Base-by-base conservation (phyloP, 495 filamentous ascomycete species). In the Penicillium pancosmium region DNA sequence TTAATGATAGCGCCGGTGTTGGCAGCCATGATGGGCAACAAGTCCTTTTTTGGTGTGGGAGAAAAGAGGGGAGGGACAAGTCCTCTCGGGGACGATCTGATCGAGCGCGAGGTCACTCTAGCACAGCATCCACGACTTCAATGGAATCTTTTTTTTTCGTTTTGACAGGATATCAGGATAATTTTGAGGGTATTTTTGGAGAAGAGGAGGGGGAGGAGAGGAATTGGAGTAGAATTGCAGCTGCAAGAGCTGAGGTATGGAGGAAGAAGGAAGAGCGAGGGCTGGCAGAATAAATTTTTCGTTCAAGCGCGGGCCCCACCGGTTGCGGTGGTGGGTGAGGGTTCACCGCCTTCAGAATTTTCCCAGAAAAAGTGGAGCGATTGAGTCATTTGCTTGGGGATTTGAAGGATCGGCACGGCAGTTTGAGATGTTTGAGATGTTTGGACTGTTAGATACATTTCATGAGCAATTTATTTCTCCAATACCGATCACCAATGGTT, bases 21-120 rank as follows among this genome's bases (percentile, higher is more conserved):
- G 44, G 68, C 57, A 43, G 68, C 69, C 71, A 75, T 71, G 41
- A 67, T 68, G 50, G 71, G 66, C 46, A 71, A 55, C 35, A 67
- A 62, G 44, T 77, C 68, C 62, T 59, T 60, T 64, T 62, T 66
- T 66, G 67, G 71, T 64, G 65, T 71, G 60, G 57, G 75, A 72
- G 48, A 50, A 44, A 56, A 55, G 56, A 41, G 68, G 70, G 71
- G 68, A 71, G 71, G 73, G 63, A 68, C 68, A 66, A 70, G 76
- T 78, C 76, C 76, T 79, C 76, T 70, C 69, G 68, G 55, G 76
- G 76, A 78, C 75, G 70, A 72, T 66, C 59, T 61, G 56, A 50
- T 53, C 64, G 59, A 68, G 62, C 62, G 60, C 57, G 62, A 62
- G 46, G 65, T 73, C 65, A 69, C 73, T 78, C 73, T 74, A 80